Conservation (phyloP, 306 rosid species). For the Inga laurina region DNA sequence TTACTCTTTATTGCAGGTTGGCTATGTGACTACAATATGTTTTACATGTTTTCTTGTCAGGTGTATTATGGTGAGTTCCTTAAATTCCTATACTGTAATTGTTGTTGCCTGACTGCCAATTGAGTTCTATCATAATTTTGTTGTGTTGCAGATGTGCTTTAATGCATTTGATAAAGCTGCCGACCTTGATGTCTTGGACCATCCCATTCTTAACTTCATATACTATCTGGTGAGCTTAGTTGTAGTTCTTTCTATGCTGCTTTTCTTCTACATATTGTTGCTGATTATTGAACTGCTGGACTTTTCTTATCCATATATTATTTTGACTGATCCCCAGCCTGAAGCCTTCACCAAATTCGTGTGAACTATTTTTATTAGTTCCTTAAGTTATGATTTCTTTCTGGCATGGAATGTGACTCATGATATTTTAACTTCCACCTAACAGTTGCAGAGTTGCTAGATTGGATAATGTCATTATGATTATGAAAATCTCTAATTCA, state of each 20-base stretch:
- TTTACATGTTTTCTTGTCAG: conserved; percentile 93
- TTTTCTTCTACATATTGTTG: conserved; percentile 8
- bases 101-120: conserved; percentile 17
- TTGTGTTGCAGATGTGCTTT: conserved; percentile 72
- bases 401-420: conserved; percentile 16
- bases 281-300: conserved; percentile 14
- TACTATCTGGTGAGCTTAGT: conserved; percentile 77
- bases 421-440: conserved; percentile 9
- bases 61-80: conserved; percentile 83
- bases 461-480: conserved; percentile 14
- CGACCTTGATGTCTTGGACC: conserved; percentile 89
- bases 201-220: conserved; percentile 83
- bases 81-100: background rate
- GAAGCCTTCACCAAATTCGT: background rate
- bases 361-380: background rate
- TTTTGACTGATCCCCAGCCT: background rate
- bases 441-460: conserved; percentile 5
- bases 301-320: background rate
- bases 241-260: background rate
- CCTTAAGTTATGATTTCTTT: background rate
- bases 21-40: conserved; percentile 97
- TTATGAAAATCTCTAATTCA: conserved; percentile 24
- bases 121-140: conserved; percentile 26
- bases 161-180: conserved; percentile 83
- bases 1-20: conserved; percentile 66